Evolutionary conservation across 352 stramenopile species (phyloP).

Genomic region (Globisporangium solare): DNA sequence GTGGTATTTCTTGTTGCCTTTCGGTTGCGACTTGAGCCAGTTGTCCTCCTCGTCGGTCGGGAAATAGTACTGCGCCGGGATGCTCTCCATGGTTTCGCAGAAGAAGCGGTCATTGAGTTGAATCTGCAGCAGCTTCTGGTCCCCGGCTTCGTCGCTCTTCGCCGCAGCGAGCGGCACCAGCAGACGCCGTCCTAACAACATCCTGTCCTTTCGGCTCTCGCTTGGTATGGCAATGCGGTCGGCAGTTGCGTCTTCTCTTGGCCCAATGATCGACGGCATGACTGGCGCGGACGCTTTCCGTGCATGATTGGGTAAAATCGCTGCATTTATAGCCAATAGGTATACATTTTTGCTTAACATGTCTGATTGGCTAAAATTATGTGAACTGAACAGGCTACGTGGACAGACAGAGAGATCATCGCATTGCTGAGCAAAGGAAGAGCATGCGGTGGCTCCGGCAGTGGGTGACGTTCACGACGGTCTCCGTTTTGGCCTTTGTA

Average conservation of each 20-base stretch:
- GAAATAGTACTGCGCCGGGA: slow-evolving; percentile 74
- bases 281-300: too few relatives aligned
- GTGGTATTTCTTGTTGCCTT: slow-evolving; percentile 64
- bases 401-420: background rate
- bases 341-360: too few relatives aligned
- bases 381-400: too few relatives aligned
- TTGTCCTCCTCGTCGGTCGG: slow-evolving; percentile 72
- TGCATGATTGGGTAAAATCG: too few relatives aligned
- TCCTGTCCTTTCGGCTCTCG: too few relatives aligned
- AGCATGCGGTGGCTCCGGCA: slow-evolving; percentile 23
- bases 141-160: slow-evolving; percentile 10
- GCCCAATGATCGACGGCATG: too few relatives aligned
- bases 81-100: slow-evolving; percentile 70
- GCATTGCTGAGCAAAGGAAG: background rate
- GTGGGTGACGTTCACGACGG: slow-evolving; percentile 53
- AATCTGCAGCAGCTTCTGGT: slow-evolving; percentile 16
- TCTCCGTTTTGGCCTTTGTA: slow-evolving; percentile 60
- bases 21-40: slow-evolving; percentile 62
- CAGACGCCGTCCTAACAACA: slow-evolving; percentile 55
- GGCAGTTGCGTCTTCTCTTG: too few relatives aligned
- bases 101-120: slow-evolving; percentile 64
- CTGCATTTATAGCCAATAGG: too few relatives aligned
- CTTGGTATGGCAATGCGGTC: slow-evolving; percentile 14
- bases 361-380: too few relatives aligned
- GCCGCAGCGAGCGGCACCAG: slow-evolving; percentile 24